Evolutionary conservation across 1,139 yeast species (phyloP).

Genomic region (Geotrichum restrictum): DNA sequence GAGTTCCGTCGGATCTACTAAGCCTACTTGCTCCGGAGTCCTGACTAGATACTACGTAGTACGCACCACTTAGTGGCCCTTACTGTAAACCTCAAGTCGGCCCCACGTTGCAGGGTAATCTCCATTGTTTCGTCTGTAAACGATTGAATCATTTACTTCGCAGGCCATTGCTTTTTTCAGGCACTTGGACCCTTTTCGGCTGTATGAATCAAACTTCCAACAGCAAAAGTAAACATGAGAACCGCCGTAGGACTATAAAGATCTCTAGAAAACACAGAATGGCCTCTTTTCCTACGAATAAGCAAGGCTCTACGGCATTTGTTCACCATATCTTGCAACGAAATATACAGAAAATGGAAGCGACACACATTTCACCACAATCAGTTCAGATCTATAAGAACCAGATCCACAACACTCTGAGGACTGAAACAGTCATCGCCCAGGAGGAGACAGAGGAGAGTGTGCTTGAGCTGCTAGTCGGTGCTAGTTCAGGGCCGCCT

Average conservation of each 20-base stretch:
- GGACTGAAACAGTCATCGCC: slow-evolving; percentile 30
- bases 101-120: slow-evolving; percentile 5
- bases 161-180: background rate
- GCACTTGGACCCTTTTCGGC: slow-evolving; percentile 10
- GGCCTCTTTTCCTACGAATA: slow-evolving; percentile 2
- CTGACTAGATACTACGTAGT: no score
- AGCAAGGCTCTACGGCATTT: slow-evolving; percentile 2
- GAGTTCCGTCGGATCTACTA: no score
- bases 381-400: slow-evolving; percentile 16
- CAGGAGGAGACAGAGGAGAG: slow-evolving; percentile 45
- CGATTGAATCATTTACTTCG: background rate
- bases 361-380: background rate
- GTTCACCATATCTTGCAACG: slow-evolving; percentile 10
- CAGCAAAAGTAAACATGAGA: background rate
- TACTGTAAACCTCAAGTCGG: no score
- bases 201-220: slow-evolving; percentile 11
- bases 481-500: slow-evolving; percentile 23
- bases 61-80: no score
- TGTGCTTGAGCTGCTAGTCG: slow-evolving; percentile 36
- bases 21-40: no score
- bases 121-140: background rate
- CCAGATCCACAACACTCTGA: slow-evolving; percentile 22
- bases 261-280: slow-evolving; percentile 8
- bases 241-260: slow-evolving; percentile 17
- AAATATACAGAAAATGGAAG: slow-evolving; percentile 9